These are phyloP conservation scores for Populus deltoides DNA, from an alignment of 345 rosid genomes.

Conservation along the genomic window DNA sequence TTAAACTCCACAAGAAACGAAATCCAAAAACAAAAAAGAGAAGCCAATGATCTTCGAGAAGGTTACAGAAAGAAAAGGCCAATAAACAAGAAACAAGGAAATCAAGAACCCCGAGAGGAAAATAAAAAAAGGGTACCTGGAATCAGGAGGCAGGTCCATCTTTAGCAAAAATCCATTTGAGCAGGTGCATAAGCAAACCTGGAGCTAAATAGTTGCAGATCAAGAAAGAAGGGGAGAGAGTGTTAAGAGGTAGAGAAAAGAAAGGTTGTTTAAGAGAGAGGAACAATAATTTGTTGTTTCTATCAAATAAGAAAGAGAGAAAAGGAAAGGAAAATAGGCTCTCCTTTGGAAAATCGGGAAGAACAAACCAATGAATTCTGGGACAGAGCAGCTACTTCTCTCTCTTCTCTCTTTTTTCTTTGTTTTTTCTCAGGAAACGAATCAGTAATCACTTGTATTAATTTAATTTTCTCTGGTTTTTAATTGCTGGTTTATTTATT, in stretches of 20 bases:
- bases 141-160: slow-evolving; percentile 24
- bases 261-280: slow-evolving; percentile 1
- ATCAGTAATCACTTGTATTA: too few species aligned
- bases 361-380: background rate
- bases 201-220: slow-evolving; percentile 36
- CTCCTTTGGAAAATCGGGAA: background rate
- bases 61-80: background rate
- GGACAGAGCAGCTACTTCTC: background rate
- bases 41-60: background rate
- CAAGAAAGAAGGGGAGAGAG: slow-evolving; percentile 23
- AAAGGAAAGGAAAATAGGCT: background rate
- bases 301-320: background rate
- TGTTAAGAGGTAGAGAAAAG: slow-evolving; percentile 13
- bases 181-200: background rate
- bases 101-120: background rate
- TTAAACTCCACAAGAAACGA: background rate
- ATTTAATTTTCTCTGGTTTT: too few species aligned
- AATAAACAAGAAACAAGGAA: background rate
- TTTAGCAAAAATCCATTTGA: slow-evolving; percentile 22
- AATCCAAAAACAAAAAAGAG: background rate
- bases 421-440: too few species aligned
- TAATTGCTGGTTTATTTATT: too few species aligned
- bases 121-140: slow-evolving; percentile 17
- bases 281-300: background rate
- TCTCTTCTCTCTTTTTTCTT: background rate